Conservation (phyloP, 305 asterid genomes). For the Fraxinus latifolia region DNA sequence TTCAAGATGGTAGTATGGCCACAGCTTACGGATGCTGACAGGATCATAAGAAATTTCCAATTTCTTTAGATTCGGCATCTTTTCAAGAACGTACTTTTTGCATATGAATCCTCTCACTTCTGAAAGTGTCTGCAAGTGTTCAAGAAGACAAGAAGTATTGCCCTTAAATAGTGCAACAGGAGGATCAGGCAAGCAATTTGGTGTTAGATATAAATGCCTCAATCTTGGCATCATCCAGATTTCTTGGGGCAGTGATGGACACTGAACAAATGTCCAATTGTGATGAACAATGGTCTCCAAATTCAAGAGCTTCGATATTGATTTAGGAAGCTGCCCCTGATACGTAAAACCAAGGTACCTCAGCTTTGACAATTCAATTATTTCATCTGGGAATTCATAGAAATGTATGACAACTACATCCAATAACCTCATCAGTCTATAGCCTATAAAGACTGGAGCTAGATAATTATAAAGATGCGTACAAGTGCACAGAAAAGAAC, state of each 20-base stretch:
- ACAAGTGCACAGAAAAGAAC: not conserved
- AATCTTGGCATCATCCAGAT: not conserved
- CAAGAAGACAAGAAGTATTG: not conserved
- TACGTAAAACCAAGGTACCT: constrained; percentile 12
- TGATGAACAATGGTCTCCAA: constrained; percentile 2
- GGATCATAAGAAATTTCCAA: not conserved
- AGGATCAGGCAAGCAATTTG: not conserved
- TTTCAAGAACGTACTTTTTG: not conserved
- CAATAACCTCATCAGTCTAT: not conserved
- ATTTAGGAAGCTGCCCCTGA: not conserved
- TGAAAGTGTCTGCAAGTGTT: not conserved
- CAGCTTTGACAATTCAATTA: not conserved
- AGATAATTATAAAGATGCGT: not conserved
- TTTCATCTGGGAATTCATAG: not conserved
- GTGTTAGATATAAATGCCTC: not conserved
- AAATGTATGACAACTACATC: not conserved
- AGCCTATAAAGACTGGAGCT: not conserved
- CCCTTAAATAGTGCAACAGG: not conserved
- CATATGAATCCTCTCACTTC: not conserved
- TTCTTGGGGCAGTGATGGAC: not conserved
- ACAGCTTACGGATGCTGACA: not conserved
- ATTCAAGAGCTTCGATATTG: constrained; percentile 7
- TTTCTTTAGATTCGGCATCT: constrained; percentile 12
- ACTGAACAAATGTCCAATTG: not conserved
- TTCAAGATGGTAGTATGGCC: not conserved